Evolutionary conservation across 805 yeast species (phyloP), one percentile per base, ranked within the genome.

Genomic region (Blastobotrys terrestris): DNA sequence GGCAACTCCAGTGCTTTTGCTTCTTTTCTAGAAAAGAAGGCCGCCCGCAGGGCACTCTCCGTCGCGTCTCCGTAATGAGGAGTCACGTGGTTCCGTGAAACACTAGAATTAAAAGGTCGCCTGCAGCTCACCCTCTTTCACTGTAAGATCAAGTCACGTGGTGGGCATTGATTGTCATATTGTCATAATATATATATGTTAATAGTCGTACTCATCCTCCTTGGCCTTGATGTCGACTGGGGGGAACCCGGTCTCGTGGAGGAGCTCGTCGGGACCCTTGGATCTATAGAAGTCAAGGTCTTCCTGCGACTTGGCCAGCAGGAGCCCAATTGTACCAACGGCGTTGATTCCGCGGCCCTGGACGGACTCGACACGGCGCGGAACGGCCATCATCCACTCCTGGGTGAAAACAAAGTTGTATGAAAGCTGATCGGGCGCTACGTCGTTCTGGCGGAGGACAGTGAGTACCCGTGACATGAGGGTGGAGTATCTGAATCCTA

Each of bases 311-410:
- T 87, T 91, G 49, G 90, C 91, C 53, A 87, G 75, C 48, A 91
- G 65, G 58, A 92, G 68, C 1, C 98, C 97, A 56, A 87, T 73
- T 54, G 79, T 80, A 0, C 95, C 97, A 46, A 89, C 78, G 0
- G 96, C 77, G 64, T 92, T 92, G 59, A 90, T 77, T 53, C 92
- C 85, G 31, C 83, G 68, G 3, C 67, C 71, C 15, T 59, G 60
- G 19, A 53, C 58, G 6, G 72, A 72, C 44, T 76, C 74, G 1
- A 85, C 83, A 1, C 84, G 72, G 2, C 85, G 74, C 15, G 99
- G 98, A n/a, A 90, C 84, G 19, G 87, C 67, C 79, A 90, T 79
- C 70, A 92, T 79, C 87, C 94, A 92, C 50, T 81, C 77, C 48
- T 81, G 81, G 47, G 95, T 89, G 77, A 92, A 80, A 44, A 89